Percentiles rank a stretch among this genome's conserved stretches.
Evolutionary conservation across 1,284 basidiomycete genomes (phyloP).

Genomic region (Psilocybe mexicana): DNA sequence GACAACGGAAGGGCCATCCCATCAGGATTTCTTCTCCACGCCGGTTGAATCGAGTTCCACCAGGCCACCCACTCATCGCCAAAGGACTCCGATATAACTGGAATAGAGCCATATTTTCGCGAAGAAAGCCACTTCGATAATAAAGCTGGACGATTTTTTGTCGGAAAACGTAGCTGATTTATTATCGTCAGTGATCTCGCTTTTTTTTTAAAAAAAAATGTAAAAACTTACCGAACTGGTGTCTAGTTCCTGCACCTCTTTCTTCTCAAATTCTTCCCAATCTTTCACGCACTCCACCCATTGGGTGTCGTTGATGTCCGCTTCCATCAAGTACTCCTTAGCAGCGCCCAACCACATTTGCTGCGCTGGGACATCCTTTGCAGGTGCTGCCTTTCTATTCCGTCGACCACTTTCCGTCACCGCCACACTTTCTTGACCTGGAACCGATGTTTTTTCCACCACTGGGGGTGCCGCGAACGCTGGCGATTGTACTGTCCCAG

Average conservation of each 20-base stretch:
- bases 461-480: too few relatives aligned
- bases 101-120: slow-evolving; percentile 1
- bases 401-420: too few relatives aligned
- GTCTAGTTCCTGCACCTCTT: neutral
- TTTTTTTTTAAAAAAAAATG: too few relatives aligned
- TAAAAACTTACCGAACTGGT: slow-evolving; percentile 5
- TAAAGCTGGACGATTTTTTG: neutral
- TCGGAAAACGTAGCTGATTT: neutral
- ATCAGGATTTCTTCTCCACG: neutral
- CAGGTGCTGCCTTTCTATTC: neutral
- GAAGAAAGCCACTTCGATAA: neutral
- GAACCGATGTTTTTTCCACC: too few relatives aligned
- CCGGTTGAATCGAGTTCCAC: slow-evolving; percentile 11
- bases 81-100: neutral
- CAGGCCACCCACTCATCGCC: slow-evolving; percentile 1
- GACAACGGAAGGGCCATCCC: neutral
- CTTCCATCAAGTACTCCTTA: neutral
- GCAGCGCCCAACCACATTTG: slow-evolving; percentile 1
- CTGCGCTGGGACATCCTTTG: neutral
- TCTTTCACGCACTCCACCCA: slow-evolving; percentile 1
- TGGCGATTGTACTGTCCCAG: too few relatives aligned
- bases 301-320: neutral
- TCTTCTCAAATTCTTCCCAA: slow-evolving; percentile 5
- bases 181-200: neutral
- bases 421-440: too few relatives aligned